These are phyloP conservation scores for Salpingoeca rosetta DNA, from an alignment of 78 protist species.

Conservation along the genomic window DNA sequence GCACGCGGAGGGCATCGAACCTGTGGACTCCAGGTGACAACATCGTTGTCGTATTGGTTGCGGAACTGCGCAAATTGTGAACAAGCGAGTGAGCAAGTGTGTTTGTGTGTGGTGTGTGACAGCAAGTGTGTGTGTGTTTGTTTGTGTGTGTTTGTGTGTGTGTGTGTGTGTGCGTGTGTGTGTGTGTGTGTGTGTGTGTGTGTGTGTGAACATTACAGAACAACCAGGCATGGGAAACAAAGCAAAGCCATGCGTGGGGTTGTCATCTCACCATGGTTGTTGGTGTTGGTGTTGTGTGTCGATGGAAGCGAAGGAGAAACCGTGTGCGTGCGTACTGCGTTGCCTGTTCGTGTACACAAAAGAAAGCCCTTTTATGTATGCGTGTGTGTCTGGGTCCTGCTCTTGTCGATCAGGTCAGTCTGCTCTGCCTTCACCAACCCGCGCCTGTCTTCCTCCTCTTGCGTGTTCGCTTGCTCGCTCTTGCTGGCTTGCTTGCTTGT, in stretches of 20 bases:
- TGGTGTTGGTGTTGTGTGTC: no score
- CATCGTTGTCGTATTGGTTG: constrained; percentile 37
- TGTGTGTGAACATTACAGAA: background rate
- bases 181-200: constrained; percentile 9
- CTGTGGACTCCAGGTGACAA: constrained; percentile 38
- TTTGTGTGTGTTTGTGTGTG: constrained; percentile 11
- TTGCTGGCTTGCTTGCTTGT: background rate
- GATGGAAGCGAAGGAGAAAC: background rate
- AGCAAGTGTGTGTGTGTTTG: background rate
- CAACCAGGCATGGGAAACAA: background rate
- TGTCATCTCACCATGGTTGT: no score
- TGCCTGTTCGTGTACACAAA: no score
- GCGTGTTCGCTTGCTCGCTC: background rate
- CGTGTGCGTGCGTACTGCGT: background rate
- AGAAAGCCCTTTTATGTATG: background rate
- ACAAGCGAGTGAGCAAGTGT: background rate
- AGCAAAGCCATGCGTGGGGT: background rate
- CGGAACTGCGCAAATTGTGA: background rate
- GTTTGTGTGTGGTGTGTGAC: background rate
- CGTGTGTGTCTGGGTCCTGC: background rate
- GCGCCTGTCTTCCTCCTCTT: background rate
- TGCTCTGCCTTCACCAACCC: background rate
- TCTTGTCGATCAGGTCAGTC: background rate
- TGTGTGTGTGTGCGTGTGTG: constrained; percentile 18
- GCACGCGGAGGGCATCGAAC: no score